Evolutionary conservation across 352 stramenopile species (phyloP).

Genomic region (Pythium rhizo-oryzae): DNA sequence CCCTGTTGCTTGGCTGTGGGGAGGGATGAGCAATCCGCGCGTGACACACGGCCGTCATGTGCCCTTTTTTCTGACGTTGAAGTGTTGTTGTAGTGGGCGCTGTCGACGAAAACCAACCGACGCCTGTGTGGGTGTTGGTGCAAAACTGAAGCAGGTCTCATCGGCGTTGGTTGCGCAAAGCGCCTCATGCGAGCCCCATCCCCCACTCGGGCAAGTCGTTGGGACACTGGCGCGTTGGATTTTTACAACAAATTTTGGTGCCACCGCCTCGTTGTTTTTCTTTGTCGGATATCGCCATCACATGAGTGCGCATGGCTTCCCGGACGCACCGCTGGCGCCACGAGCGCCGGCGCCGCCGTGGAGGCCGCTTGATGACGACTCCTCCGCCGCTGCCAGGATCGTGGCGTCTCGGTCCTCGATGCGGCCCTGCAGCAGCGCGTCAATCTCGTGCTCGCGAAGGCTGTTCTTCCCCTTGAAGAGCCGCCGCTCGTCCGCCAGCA

Average conservation of each 20-base stretch:
- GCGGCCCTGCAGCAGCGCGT: slow-evolving; percentile 43
- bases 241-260: too few species aligned
- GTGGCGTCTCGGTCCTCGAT: slow-evolving; percentile 24
- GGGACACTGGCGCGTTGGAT: too few species aligned
- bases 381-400: too few species aligned
- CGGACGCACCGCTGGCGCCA: background rate
- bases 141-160: background rate
- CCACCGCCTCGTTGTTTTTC: background rate
- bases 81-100: slow-evolving; percentile 9
- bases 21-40: slow-evolving; percentile 16
- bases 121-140: too few species aligned
- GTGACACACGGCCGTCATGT: slow-evolving; percentile 12
- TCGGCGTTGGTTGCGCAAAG: background rate
- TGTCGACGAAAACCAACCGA: slow-evolving; percentile 14
- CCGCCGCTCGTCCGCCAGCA: slow-evolving; percentile 51
- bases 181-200: too few species aligned
- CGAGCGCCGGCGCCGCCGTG: background rate
- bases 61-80: slow-evolving; percentile 25
- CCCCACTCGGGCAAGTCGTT: too few species aligned
- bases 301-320: background rate
- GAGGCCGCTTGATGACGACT: too few species aligned
- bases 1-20: slow-evolving; percentile 5
- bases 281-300: slow-evolving; percentile 10
- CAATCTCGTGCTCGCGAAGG: slow-evolving; percentile 53
- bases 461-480: slow-evolving; percentile 51